Evolutionary conservation across 169 alveolate species (phyloP), one percentile per base, ranked within the genome.

Genomic region (Eimeria praecox): DNA sequence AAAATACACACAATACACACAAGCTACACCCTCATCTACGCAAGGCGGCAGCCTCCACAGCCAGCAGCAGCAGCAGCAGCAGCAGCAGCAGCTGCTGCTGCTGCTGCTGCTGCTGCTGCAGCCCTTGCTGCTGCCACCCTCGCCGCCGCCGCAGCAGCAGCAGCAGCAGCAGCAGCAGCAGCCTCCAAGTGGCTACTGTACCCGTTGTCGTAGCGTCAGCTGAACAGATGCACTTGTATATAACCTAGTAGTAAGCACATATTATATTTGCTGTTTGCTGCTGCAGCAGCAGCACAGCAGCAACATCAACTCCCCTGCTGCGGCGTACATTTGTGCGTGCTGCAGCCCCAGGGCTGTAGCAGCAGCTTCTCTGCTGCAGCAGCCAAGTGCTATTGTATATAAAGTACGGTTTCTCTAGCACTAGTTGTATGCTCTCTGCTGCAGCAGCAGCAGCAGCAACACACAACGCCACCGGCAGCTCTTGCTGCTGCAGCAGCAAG

Each of bases 221-320:
- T 1, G 20, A 78, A 27, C 42, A 1, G 2, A 30, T 66, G 64
- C 89, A 78, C 64, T 78, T 44, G 83, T 78, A 46, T 44, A 78
- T 40, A 78, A 42, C 56, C 3, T n/a, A 27, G 24, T 9, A 14
- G 2, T 27, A 78, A 22, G 89, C 89, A 78, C 89, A 38, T 78
- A 64, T 30, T 78, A 78, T 46, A 78, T 64, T 44, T 44, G 83
- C 89, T 46, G 89, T 40, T 78, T 78, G 89, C 30, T 78, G 66
- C 89, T 78, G 89, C 89, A 16, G 89, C 89, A 78, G 89, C 64
- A 78, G 89, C 89, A 46, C 89, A 78, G 89, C 89, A 78, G 89
- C 38, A 78, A 66, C 89, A 46, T 42, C 66, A 20, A 14, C 38
- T 1, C 6, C 3, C 38, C 40, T 46, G 35, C 18, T 16, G 89